These are phyloP conservation scores for Daedaleopsis nitida DNA, from an alignment of 768 basidiomycete species.

Conservation along the genomic window DNA sequence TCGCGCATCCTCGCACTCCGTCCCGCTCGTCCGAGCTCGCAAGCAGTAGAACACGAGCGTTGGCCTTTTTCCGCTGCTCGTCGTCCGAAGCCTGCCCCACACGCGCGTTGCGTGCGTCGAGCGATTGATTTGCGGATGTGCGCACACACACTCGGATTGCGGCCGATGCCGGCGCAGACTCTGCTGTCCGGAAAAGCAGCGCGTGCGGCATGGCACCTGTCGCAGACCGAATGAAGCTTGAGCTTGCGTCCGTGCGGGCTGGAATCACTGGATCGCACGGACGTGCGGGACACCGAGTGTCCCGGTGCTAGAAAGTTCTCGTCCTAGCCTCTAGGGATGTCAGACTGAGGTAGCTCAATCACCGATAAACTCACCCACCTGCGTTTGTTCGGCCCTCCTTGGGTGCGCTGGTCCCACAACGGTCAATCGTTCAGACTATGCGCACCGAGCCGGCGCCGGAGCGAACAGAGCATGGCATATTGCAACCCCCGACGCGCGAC, in stretches of 20 bases:
- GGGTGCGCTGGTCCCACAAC: too few species aligned
- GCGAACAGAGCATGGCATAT: neutral
- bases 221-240: too few species aligned
- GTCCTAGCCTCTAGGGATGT: neutral
- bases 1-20: neutral
- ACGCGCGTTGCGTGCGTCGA: too few species aligned
- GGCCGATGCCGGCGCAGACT: too few species aligned
- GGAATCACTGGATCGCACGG: too few species aligned
- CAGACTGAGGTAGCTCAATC: neutral
- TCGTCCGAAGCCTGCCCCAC: neutral
- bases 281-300: neutral
- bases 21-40: neutral
- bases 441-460: neutral
- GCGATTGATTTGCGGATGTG: too few species aligned
- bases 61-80: neutral
- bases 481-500: neutral
- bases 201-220: too few species aligned
- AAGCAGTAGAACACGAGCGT: neutral
- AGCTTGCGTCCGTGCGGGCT: too few species aligned
- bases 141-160: too few species aligned
- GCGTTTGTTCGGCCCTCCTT: neutral
- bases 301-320: neutral
- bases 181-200: too few species aligned
- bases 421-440: neutral
- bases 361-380: neutral